Percentiles rank a stretch among this genome's conserved stretches.
Conservation (phyloP, 2,329 filamentous ascomycete genomes). For the Aspergillus clavatus region DNA sequence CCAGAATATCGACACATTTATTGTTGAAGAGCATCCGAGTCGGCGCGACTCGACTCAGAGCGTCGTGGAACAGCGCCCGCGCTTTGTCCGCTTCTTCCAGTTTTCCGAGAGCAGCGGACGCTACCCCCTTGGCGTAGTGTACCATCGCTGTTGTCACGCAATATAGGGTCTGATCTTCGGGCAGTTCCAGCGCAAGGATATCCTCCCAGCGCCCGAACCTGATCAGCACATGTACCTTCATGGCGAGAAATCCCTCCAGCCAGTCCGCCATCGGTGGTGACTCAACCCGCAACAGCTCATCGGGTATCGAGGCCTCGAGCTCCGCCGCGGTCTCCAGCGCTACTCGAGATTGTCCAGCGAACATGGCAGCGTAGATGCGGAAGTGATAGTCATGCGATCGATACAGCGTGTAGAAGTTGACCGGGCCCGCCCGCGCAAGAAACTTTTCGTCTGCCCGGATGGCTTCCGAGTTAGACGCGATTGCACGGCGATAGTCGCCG, state of each 20-base stretch:
- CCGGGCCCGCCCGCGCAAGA: constrained; percentile 52
- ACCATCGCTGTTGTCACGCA: constrained; percentile 64
- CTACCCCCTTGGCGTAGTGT: constrained; percentile 65
- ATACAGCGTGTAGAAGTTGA: constrained; percentile 73
- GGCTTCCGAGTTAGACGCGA: constrained; percentile 62
- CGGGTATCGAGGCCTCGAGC: constrained; percentile 60
- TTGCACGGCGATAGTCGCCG: constrained; percentile 64
- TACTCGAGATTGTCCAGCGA: constrained; percentile 60
- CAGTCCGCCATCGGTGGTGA: constrained; percentile 74
- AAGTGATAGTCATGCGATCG: constrained; percentile 72
- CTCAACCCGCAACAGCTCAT: constrained; percentile 58
- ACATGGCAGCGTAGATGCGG: constrained; percentile 72
- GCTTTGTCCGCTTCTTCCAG: constrained; percentile 53
- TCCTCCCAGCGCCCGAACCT: constrained; percentile 71
- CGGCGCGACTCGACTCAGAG: constrained; percentile 50
- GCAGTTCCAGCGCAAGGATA: constrained; percentile 54
- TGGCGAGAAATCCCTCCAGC: constrained; percentile 65
- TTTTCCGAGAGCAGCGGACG: constrained; percentile 55
- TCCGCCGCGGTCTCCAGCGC: constrained; percentile 57
- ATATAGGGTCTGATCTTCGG: constrained; percentile 57
- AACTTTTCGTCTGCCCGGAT: constrained; percentile 65
- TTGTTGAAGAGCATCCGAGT: constrained; percentile 67
- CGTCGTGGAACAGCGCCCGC: constrained; percentile 48
- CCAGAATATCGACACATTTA: constrained; percentile 58
- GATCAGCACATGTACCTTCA: constrained; percentile 65